Conservation (phyloP, 2,329 filamentous ascomycete species). For the Rutstroemia sp. region DNA sequence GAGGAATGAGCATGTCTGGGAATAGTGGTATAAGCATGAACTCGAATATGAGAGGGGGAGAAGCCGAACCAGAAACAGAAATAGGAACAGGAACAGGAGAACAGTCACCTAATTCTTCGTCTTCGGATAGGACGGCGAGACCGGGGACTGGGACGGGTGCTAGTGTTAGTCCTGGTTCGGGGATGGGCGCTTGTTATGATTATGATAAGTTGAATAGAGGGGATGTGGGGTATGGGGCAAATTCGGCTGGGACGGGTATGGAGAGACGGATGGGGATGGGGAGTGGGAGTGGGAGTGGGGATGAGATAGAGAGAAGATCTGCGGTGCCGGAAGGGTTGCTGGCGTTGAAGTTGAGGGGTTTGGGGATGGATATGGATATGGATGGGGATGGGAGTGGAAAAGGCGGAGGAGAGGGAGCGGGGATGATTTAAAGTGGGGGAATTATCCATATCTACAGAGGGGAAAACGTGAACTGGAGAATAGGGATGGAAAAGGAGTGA, state of each 20-base stretch:
- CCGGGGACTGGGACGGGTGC: background rate
- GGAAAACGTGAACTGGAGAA: too few relatives aligned
- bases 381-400: background rate
- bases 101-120: background rate
- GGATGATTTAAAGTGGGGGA: too few relatives aligned
- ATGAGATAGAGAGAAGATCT: conserved; percentile 28
- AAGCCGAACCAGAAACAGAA: too few relatives aligned
- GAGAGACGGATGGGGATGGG: conserved; percentile 26
- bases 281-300: background rate
- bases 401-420: background rate
- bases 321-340: conserved; percentile 56
- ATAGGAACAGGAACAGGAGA: background rate
- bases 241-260: too few relatives aligned
- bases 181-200: background rate
- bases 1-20: too few relatives aligned
- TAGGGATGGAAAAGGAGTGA: too few relatives aligned
- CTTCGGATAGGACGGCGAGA: background rate
- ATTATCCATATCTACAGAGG: too few relatives aligned
- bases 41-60: too few relatives aligned
- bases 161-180: too few relatives aligned
- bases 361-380: conserved; percentile 13
- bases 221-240: conserved; percentile 55
- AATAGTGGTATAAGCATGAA: too few relatives aligned
- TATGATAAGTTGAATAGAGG: conserved; percentile 66
- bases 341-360: conserved; percentile 57